Evolutionary conservation across 73 alveolate species (phyloP).

Genomic region (Tetrahymena malaccensis): DNA sequence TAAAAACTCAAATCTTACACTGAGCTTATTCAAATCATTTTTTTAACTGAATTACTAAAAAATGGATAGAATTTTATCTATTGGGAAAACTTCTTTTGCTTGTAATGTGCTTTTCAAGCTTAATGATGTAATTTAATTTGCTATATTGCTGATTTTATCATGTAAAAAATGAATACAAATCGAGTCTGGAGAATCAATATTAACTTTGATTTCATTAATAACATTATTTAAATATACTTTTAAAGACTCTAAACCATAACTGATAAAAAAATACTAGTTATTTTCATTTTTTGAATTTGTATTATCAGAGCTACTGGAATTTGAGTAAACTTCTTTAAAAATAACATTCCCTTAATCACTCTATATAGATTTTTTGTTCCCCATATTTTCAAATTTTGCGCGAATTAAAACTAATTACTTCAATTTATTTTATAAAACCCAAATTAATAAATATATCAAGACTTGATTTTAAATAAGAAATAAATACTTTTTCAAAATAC

Average conservation of each 20-base stretch:
- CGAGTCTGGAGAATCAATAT: neutral
- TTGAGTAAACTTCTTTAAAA: too few relatives aligned
- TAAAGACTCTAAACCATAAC: neutral
- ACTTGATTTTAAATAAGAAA: too few relatives aligned
- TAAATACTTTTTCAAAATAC: too few relatives aligned
- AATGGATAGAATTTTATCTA: neutral
- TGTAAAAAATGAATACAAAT: neutral
- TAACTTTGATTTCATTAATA: neutral
- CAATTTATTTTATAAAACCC: neutral
- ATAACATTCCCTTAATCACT: too few relatives aligned
- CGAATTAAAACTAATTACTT: neutral
- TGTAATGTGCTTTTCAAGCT: neutral
- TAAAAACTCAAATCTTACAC: neutral
- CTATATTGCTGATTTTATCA: neutral
- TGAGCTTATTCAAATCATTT: neutral
- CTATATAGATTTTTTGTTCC: neutral
- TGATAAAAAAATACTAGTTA: neutral
- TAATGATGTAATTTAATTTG: neutral
- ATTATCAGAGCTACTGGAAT: too few relatives aligned
- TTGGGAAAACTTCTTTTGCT: neutral
- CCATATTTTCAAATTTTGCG: neutral
- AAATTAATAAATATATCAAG: neutral
- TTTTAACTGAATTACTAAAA: neutral
- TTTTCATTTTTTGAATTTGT: neutral
- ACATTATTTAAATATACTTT: neutral